These are phyloP conservation scores for Saccharomycopsis sp. DNA, from an alignment of 805 yeast genomes.

Conservation along the genomic window DNA sequence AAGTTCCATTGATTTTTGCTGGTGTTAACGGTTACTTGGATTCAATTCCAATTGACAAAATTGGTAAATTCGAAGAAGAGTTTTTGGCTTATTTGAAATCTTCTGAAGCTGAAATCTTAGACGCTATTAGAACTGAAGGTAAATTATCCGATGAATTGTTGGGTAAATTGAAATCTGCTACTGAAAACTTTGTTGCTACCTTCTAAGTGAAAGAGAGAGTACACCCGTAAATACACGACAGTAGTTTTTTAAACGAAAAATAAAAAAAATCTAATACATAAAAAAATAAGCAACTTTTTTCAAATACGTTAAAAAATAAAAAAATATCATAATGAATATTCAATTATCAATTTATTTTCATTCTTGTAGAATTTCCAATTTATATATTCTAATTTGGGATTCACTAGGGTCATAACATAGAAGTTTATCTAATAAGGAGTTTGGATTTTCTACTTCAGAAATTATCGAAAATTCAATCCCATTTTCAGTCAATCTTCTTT, in stretches of 20 bases:
- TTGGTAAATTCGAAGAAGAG: conserved; percentile 85
- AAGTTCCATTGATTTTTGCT: conserved; percentile 96
- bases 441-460: conserved; percentile 4
- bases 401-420: not conserved
- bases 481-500: not conserved
- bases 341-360: too few species aligned
- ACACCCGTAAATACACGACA: too few species aligned
- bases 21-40: conserved; percentile 99
- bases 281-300: not conserved
- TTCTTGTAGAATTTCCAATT: too few species aligned
- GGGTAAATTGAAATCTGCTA: conserved; percentile 81
- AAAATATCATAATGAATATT: conserved; percentile 2
- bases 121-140: conserved; percentile 83
- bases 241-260: too few species aligned
- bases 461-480: not conserved
- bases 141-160: conserved; percentile 82
- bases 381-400: conserved; percentile 13
- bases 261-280: too few species aligned
- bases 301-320: not conserved
- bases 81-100: conserved; percentile 90
- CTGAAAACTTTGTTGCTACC: conserved; percentile 89
- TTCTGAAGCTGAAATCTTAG: conserved; percentile 77
- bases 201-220: conserved; percentile 48
- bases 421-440: not conserved
- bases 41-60: conserved; percentile 71